These are phyloP conservation scores for Aschersonia sp. DNA, from an alignment of 2,329 filamentous ascomycete species.

Conservation along the genomic window DNA sequence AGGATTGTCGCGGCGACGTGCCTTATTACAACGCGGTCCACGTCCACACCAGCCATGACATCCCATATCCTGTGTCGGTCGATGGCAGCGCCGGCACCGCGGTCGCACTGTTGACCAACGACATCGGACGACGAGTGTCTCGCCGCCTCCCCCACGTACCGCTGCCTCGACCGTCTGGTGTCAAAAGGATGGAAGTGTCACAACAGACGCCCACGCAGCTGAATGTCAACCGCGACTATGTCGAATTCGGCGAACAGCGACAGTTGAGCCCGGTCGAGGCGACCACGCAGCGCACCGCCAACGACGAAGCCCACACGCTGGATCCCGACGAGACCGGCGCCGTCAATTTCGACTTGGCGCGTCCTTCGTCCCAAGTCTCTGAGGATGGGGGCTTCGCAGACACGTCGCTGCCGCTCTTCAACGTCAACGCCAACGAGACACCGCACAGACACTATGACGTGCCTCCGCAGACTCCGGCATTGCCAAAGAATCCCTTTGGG, in stretches of 20 bases:
- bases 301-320: constrained; percentile 20
- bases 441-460: constrained; percentile 14
- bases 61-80: too few species aligned
- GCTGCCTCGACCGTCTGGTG: background rate
- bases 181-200: constrained; percentile 26
- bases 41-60: too few species aligned
- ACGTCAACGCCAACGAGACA: constrained; percentile 10
- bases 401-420: constrained; percentile 18
- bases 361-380: constrained; percentile 25
- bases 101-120: too few species aligned
- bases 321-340: constrained; percentile 35
- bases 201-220: constrained; percentile 40
- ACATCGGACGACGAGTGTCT: too few species aligned
- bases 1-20: too few species aligned
- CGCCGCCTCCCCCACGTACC: too few species aligned
- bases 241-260: constrained; percentile 21
- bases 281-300: constrained; percentile 12
- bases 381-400: constrained; percentile 24
- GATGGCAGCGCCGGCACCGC: too few species aligned
- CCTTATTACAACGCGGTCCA: too few species aligned
- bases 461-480: constrained; percentile 33
- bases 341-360: constrained; percentile 26
- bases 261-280: constrained; percentile 13
- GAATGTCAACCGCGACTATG: constrained; percentile 42
- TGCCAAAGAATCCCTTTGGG: constrained; percentile 33